Evolutionary conservation across 164 flowering plant genomes (phyloP), one percentile per base, ranked within the genome.

Genomic region (Chimonanthus praecox): DNA sequence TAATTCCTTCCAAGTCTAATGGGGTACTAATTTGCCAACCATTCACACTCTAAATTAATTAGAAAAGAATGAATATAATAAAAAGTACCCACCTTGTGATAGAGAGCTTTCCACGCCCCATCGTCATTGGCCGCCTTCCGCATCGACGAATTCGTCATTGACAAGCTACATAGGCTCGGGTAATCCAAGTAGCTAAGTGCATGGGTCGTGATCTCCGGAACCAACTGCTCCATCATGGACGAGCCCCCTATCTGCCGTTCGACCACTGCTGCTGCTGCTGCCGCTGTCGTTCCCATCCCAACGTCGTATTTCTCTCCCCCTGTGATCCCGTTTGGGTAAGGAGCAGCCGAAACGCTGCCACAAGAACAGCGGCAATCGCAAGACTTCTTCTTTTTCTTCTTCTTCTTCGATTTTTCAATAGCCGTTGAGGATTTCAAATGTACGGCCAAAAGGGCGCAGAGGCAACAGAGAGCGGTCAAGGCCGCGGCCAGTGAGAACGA

Each of bases 141-240:
- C 99, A 96, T 96, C 44, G 81, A 81, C 4, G 97, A 91, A 80
- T 94, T 96, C 8, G 99, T 94, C 98, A 96, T 96, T 0, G 99
- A 94, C n/a, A 96, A 87, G 0, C 98, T 81, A 75, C 99, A 96
- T 3, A 96, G 79, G 73, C 99, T 96, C 10, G 94, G 93, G 74
- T 88, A 94, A 83, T 96, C 99, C 94, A 96, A 80, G 68, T 95
- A 95, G 83, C 97, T 95, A 47, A 95, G 82, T 21, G 98, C 91
- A 68, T 95, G 98, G 0, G 97, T 93, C 4, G 97, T 95, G 75
- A 95, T 95, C 80, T 95, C 99, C 50, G 99, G 99, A 13, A 93
- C 99, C 79, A 95, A 72, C 80, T 91, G 97, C 82, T 96, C 99
- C 98, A 96, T 96, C 99, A 96, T 96, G 45, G 99, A 94, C 60